A percentile compares a stretch with the other conserved stretches of the same genome.
Conservation (phyloP, 129 eudicot species). For the Kitagawia praeruptora region DNA sequence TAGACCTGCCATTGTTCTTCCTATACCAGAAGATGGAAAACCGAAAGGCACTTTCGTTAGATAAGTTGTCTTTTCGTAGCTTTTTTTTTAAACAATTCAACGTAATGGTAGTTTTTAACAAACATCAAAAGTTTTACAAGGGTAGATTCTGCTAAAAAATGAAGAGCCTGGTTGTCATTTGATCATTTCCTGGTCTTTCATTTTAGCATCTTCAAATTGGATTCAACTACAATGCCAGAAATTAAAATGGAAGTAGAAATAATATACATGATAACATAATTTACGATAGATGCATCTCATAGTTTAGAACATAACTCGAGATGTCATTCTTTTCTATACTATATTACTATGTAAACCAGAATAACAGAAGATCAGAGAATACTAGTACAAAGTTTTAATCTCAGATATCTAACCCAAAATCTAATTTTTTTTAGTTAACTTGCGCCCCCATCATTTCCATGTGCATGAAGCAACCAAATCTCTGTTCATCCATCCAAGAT, state of each 20-base stretch:
- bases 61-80: conserved; percentile 6
- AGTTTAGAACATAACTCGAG: background rate
- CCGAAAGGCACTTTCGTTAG: conserved; percentile 33
- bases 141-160: background rate
- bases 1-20: conserved; percentile 48
- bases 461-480: conserved; percentile 84
- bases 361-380: background rate
- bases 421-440: background rate
- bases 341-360: background rate
- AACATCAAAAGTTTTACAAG: background rate
- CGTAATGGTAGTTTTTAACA: background rate
- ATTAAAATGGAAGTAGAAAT: background rate
- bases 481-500: conserved; percentile 85
- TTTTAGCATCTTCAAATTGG: background rate
- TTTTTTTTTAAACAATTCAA: background rate
- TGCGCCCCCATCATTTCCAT: conserved; percentile 42
- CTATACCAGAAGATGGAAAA: conserved; percentile 51
- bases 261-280: background rate
- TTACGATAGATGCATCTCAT: background rate
- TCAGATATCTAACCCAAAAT: background rate
- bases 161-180: background rate
- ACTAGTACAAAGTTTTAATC: background rate
- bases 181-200: too few species aligned
- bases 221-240: background rate
- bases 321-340: background rate